A percentile compares a stretch with the other conserved stretches of the same genome.
Evolutionary conservation across 1,284 basidiomycete species (phyloP).

Genomic region (Neonothopanus nambi): DNA sequence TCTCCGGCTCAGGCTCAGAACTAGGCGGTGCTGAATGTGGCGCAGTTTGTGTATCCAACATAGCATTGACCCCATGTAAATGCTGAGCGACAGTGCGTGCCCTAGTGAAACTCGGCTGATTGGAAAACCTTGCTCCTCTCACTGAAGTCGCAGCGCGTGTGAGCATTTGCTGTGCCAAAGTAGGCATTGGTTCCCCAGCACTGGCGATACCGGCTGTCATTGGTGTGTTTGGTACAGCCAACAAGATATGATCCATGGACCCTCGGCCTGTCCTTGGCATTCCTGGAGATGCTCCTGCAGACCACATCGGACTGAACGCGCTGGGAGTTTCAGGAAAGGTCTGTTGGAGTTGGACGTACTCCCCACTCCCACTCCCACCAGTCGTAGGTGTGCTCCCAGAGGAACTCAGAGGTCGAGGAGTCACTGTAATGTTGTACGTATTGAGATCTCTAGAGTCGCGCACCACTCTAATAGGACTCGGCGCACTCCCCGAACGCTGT

Average conservation of each 20-base stretch:
- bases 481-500: slow-evolving; percentile 41
- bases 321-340: slow-evolving; percentile 65
- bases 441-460: slow-evolving; percentile 44
- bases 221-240: slow-evolving; percentile 5
- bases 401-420: slow-evolving; percentile 29
- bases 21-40: background rate
- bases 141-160: slow-evolving; percentile 9
- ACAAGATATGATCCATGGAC: slow-evolving; percentile 6
- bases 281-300: slow-evolving; percentile 29
- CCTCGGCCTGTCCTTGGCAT: slow-evolving; percentile 1
- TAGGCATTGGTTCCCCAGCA: slow-evolving; percentile 16
- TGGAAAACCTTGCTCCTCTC: slow-evolving; percentile 14
- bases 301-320: slow-evolving; percentile 49
- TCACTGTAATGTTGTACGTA: slow-evolving; percentile 43
- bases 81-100: slow-evolving; percentile 22
- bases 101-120: slow-evolving; percentile 8
- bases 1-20: background rate
- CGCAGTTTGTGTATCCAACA: background rate
- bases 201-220: background rate
- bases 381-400: slow-evolving; percentile 11
- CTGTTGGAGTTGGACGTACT: slow-evolving; percentile 33
- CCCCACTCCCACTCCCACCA: background rate
- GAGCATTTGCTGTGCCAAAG: slow-evolving; percentile 15
- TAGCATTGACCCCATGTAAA: slow-evolving; percentile 17
- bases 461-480: slow-evolving; percentile 48